Base-by-base conservation (phyloP, 1,284 basidiomycete genomes). In the Rhodotorula sp. region DNA sequence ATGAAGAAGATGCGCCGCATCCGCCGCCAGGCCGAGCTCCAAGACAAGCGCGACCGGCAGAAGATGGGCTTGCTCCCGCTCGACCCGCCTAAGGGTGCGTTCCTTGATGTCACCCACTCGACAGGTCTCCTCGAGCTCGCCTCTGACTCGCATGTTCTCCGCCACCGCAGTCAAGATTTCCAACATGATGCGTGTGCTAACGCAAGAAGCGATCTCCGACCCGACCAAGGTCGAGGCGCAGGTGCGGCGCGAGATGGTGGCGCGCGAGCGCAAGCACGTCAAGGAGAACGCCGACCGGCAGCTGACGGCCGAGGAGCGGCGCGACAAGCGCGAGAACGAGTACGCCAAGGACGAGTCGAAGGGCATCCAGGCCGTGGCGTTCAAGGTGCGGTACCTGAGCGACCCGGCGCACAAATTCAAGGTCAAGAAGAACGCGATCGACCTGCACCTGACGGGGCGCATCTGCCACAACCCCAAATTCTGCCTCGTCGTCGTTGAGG, bases 161-260 rank as follows among this genome's bases (percentile, higher is more conserved):
- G 27, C 53, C 16, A 34, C 58, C 53, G 13, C 79, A 93, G 96
- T 99, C 70, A 92, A 94, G 62, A 85, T 99, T 68, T 88, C 91
- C 57, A 99, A 99, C 82, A 84, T 99, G 80, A 98, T 99, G 95
- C 94, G 94, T 80, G 97, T 99, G 19, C 85, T 99, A 53, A 97
- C 96, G 0, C 92, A 92, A 16, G 95, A 98, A 80, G 95, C 94
- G 0, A 90, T 98, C 17, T 91, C 94, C 84, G 97, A 99, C 80
- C 93, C 97, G 1, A 99, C 97, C 3, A 91, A 95, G 75, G 92
- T 99, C 19, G 97, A 99, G 82, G 95, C 95, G 8, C 88, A 91
- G 59, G 95, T 99, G 10, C 86, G 93, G 53, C 86, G 92, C 60
- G 96, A 99, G 81, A 95, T 99, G 48, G 91, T 92, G 0, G 90